These are phyloP conservation scores for Aspergillus incahuasiensis DNA, from an alignment of 495 filamentous ascomycete genomes.

Conservation along the genomic window DNA sequence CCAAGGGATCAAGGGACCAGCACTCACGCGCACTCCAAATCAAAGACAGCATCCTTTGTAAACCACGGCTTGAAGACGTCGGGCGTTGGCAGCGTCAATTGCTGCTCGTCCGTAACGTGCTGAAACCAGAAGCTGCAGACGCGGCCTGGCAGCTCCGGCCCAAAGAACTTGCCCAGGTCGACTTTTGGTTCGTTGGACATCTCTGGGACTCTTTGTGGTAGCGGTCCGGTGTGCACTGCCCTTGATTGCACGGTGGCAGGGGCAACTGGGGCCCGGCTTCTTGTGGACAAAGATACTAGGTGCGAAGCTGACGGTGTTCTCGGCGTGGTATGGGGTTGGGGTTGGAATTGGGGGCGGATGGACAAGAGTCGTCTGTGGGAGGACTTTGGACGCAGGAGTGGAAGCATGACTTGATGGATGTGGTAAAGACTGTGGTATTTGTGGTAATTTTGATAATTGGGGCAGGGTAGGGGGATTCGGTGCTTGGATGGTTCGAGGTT, in stretches of 20 bases:
- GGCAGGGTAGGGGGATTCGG: background rate
- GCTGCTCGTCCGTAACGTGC: conserved; percentile 1
- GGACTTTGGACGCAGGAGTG: background rate
- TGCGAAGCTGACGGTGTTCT: background rate
- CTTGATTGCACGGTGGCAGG: background rate
- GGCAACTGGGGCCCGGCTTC: background rate
- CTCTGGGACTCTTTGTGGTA: background rate
- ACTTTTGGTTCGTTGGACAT: conserved; percentile 6
- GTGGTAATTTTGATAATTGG: too few relatives aligned
- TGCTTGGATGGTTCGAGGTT: background rate
- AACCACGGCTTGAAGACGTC: conserved; percentile 20
- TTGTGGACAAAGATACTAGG: background rate
- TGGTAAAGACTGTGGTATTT: background rate
- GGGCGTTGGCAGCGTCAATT: background rate
- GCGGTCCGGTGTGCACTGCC: background rate
- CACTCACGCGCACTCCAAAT: conserved; percentile 28
- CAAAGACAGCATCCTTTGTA: conserved; percentile 22
- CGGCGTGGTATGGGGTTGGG: too few relatives aligned
- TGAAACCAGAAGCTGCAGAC: conserved; percentile 10
- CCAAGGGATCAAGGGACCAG: too few relatives aligned
- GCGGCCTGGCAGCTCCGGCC: background rate
- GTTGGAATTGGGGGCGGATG: background rate
- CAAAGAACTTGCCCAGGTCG: background rate
- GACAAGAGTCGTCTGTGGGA: background rate
- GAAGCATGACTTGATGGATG: background rate